Percentiles rank a stretch among this genome's conserved stretches.
These are phyloP conservation scores for Isabelozyma heimii DNA, from an alignment of 805 yeast genomes.

Conservation along the genomic window DNA sequence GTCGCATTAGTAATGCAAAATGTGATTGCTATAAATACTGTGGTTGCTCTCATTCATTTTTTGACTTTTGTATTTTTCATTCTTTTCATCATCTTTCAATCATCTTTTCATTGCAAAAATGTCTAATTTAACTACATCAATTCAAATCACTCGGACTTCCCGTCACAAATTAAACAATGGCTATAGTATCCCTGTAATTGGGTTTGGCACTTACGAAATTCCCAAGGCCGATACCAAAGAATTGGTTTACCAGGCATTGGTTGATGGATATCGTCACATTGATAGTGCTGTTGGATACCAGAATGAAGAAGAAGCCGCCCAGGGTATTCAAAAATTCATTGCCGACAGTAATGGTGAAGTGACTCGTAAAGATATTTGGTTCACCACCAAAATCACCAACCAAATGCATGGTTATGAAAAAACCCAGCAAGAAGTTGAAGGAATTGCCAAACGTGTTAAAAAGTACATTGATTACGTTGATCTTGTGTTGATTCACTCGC, in stretches of 20 bases:
- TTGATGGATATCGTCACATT: constrained; percentile 68
- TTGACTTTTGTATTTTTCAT: not conserved
- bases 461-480: constrained; percentile 36
- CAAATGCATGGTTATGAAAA: constrained; percentile 34
- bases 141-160: constrained; percentile 30
- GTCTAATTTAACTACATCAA: constrained; percentile 27
- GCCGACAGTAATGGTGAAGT: constrained; percentile 30
- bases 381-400: constrained; percentile 33
- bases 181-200: constrained; percentile 52
- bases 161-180: constrained; percentile 54
- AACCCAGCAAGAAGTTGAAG: constrained; percentile 26
- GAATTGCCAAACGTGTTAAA: constrained; percentile 29
- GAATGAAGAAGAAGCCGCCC: constrained; percentile 61
- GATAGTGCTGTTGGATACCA: constrained; percentile 70
- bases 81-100: not conserved
- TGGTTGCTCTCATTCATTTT: not conserved
- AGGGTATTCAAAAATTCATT: constrained; percentile 56
- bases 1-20: not conserved
- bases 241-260: constrained; percentile 55
- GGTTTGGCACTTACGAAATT: constrained; percentile 52
- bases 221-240: constrained; percentile 36
- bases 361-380: constrained; percentile 32
- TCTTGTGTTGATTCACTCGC: constrained; percentile 51
- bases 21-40: too few species aligned
- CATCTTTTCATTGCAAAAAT: constrained; percentile 3